Conservation (phyloP, 1,139 yeast species). For the Suhomyces taliae region DNA sequence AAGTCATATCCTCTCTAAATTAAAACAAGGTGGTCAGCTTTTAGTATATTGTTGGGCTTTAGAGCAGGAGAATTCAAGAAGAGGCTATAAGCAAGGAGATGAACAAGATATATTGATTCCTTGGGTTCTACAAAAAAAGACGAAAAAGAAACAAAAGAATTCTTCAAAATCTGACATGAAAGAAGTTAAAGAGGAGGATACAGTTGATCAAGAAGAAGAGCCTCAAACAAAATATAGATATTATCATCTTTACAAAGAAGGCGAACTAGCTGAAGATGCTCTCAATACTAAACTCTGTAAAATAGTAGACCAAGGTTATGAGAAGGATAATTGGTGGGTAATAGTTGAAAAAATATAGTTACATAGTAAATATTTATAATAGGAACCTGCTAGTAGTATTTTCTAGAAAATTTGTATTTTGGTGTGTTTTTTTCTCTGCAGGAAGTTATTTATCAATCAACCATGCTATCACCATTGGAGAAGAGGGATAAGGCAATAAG, state of each 20-base stretch:
- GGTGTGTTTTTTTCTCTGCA: neutral
- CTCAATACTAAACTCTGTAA: slow-evolving; percentile 61
- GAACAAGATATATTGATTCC: slow-evolving; percentile 94
- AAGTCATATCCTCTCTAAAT: slow-evolving; percentile 58
- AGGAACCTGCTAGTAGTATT: no score
- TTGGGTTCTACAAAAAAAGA: slow-evolving; percentile 71
- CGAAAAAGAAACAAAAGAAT: slow-evolving; percentile 21
- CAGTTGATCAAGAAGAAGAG: slow-evolving; percentile 13
- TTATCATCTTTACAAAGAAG: slow-evolving; percentile 81
- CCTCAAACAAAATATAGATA: slow-evolving; percentile 68
- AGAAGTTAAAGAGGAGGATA: slow-evolving; percentile 3
- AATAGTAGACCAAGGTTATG: slow-evolving; percentile 77
- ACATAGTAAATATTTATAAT: neutral
- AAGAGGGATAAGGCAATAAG: slow-evolving; percentile 53
- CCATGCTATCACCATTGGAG: slow-evolving; percentile 38
- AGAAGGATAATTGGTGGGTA: slow-evolving; percentile 92
- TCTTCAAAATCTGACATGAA: slow-evolving; percentile 12
- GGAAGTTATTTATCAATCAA: neutral
- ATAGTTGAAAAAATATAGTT: slow-evolving; percentile 26
- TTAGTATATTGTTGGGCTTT: slow-evolving; percentile 94
- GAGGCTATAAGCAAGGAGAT: slow-evolving; percentile 89
- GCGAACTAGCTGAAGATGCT: slow-evolving; percentile 77
- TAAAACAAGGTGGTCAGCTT: slow-evolving; percentile 63
- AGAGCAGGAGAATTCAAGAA: slow-evolving; percentile 80
- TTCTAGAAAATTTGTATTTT: no score